Percentiles rank a stretch among this genome's conserved stretches.
Evolutionary conservation across 192 early-diverging fungal genomes (phyloP).

Genomic region (Chytriomyces hyalinus): DNA sequence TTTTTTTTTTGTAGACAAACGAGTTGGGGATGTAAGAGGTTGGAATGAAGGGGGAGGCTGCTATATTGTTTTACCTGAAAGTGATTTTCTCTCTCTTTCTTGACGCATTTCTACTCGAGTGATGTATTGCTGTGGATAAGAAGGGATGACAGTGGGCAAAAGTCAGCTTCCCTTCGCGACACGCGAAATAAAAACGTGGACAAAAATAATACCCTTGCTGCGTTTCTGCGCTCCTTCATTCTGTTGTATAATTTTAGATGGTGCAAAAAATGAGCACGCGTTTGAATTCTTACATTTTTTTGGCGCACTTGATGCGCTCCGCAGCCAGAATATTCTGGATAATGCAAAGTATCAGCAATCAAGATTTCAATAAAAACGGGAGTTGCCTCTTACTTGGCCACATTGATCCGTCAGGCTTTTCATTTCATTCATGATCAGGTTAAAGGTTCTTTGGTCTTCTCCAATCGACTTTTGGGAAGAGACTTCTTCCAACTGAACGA

Average conservation of each 20-base stretch:
- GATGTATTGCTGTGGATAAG: constrained; percentile 14
- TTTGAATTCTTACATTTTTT: constrained; percentile 36
- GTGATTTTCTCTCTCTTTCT: constrained; percentile 29
- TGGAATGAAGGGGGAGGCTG: not conserved
- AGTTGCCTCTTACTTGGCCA: constrained; percentile 15
- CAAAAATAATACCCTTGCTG: constrained; percentile 13
- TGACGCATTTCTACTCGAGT: constrained; percentile 31
- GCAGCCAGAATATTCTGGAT: constrained; percentile 31
- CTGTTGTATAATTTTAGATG: constrained; percentile 11
- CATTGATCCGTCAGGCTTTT: constrained; percentile 37
- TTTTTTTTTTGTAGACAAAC: not conserved
- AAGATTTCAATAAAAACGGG: not conserved
- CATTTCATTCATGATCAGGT: constrained; percentile 39
- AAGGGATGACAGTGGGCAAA: not conserved
- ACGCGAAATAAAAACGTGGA: not conserved
- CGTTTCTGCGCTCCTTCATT: constrained; percentile 27
- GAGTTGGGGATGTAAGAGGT: not conserved
- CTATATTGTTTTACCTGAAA: constrained; percentile 14
- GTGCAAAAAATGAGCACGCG: not conserved
- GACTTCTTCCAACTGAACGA: constrained; percentile 21
- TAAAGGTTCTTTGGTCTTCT: constrained; percentile 37
- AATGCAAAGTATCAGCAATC: not conserved
- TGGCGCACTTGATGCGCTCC: constrained; percentile 35
- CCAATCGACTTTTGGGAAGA: constrained; percentile 31
- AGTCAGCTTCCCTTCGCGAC: not conserved